A percentile compares a stretch with the other conserved stretches of the same genome.
Conservation (phyloP, 805 yeast species). For the Yamadazyma phyllophila region DNA sequence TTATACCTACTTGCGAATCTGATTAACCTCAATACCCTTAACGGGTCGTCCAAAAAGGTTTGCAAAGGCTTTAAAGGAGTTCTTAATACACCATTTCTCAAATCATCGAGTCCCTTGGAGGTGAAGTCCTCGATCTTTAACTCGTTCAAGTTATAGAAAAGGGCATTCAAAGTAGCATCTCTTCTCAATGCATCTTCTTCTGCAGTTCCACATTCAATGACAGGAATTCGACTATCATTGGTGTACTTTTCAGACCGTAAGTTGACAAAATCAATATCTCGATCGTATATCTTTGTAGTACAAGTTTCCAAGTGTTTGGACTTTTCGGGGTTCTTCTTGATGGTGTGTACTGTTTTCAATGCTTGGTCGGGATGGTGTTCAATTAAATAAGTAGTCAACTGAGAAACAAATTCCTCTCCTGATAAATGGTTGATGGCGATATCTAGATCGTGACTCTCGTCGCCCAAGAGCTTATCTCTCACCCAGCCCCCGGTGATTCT, state of each 20-base stretch:
- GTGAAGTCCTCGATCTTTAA: conserved; percentile 83
- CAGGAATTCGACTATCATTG: conserved; percentile 81
- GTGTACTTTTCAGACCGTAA: conserved; percentile 85
- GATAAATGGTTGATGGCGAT: conserved; percentile 83
- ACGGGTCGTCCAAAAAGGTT: conserved; percentile 92
- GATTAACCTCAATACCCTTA: conserved; percentile 79
- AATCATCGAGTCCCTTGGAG: conserved; percentile 67
- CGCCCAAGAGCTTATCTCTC: conserved; percentile 84
- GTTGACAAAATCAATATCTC: conserved; percentile 94
- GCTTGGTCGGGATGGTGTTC: conserved; percentile 24
- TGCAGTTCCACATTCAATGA: conserved; percentile 82
- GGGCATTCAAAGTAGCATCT: conserved; percentile 93
- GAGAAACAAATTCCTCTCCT: conserved; percentile 82
- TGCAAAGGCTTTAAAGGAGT: conserved; percentile 85
- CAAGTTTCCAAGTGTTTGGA: conserved; percentile 97
- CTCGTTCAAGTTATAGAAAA: conserved; percentile 78
- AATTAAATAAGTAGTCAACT: conserved; percentile 50
- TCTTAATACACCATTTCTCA: conserved; percentile 65
- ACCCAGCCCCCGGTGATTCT: conserved; percentile 99
- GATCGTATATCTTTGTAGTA: conserved; percentile 77
- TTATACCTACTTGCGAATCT: conserved; percentile 81
- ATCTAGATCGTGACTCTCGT: conserved; percentile 81
- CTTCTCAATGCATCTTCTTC: conserved; percentile 87
- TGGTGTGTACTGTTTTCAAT: conserved; percentile 54
- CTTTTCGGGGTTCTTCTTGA: conserved; percentile 90